Base-by-base conservation (phyloP, 345 rosid species). In the Geranium brycei region DNA sequence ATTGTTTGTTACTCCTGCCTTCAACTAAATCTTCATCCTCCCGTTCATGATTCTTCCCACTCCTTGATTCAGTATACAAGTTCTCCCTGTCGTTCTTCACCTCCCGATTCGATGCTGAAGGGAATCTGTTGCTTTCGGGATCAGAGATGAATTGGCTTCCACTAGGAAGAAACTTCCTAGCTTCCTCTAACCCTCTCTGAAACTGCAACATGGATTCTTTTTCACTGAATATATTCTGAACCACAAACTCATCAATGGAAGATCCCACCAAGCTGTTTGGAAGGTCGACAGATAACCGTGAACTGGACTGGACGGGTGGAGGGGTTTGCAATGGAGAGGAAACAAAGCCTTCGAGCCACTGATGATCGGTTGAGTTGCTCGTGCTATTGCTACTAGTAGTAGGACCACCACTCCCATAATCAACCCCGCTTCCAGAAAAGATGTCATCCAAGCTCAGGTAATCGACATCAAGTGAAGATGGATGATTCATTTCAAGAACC, bases 111-210 rank as follows among this genome's bases (percentile, higher is more conserved):
- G 10, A 35, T 3, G 41, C 41, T 35, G 41, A 58, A 17, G 69
- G 6, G 10, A 51, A n/a, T 18, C 2, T n/a, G 17, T 69, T 73
- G 63, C 57, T 64, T 38, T 82, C 85, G 13, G 68, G 68, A 67
- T 77, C 74, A 7, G 76, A 68, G 23, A 73, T 62, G 63, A 86
- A 73, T 53, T 83, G 76, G 71, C 70, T 72, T 62, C 72, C 69
- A 62, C 73, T 73, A n/a, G 92, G 96, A 78, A 91, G 87, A 66
- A 91, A 87, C 83, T 81, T 89, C 56, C 85, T 82, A 65, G 96
- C 96, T 80, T 89, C 98, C 70, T 86, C 93, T 60, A 88, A 1
- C 11, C 96, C 96, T 76, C 66, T 91, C 64, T 76, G 80, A 68
- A 84, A 89, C 68, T 81, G 96, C 77, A 82, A 56, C 19, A 80